Percentiles rank a stretch among this genome's conserved stretches.
These are phyloP conservation scores for Climacium dendroides DNA, from an alignment of 225 moss, liverwort and hornwort genomes.

Conservation along the genomic window DNA sequence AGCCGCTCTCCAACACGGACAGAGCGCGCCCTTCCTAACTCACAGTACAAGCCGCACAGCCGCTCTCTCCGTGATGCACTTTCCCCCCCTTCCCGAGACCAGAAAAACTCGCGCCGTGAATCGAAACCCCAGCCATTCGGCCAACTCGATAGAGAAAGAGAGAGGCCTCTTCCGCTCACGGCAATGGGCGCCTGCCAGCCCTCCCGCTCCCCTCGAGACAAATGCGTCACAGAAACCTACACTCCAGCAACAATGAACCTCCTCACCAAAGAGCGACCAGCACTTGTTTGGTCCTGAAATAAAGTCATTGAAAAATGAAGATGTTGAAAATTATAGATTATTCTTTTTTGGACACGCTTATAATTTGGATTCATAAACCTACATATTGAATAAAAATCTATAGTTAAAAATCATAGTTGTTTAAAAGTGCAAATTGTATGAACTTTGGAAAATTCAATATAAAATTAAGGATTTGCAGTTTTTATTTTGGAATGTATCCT, in stretches of 20 bases:
- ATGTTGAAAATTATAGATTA: neutral
- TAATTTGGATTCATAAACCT: neutral
- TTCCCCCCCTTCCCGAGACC: neutral
- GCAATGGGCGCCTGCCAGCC: neutral
- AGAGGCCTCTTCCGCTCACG: neutral
- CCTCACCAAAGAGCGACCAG: neutral
- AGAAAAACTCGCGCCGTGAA: neutral
- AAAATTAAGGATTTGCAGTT: neutral
- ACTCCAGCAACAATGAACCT: neutral
- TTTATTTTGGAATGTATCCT: neutral
- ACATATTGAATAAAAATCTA: neutral
- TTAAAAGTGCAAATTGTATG: neutral
- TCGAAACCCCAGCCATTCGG: constrained; percentile 1
- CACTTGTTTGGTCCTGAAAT: too few species aligned
- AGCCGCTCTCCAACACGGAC: neutral
- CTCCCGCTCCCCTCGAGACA: neutral
- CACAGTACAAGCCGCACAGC: neutral
- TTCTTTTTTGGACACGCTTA: too few species aligned
- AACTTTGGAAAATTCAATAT: neutral
- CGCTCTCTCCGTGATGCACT: neutral
- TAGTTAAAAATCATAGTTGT: neutral
- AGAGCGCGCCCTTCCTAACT: neutral
- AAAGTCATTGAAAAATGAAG: neutral
- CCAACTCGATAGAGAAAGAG: neutral
- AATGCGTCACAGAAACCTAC: neutral